Conservation (phyloP, 176 grass and related monocot genomes). For the Juncus effusus region DNA sequence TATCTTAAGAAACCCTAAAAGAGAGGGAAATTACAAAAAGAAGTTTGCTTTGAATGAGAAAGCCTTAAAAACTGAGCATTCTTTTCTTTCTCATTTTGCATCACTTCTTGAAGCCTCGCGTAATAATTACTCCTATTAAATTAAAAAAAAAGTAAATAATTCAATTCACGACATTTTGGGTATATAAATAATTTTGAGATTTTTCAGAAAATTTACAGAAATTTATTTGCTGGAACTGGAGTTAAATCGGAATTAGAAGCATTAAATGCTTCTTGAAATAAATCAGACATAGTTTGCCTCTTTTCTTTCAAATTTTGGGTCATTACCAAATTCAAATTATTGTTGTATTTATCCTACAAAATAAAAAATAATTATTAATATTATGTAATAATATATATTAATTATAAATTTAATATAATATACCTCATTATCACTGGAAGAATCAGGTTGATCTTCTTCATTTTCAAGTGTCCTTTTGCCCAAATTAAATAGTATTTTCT, state of each 20-base stretch:
- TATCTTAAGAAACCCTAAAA: neutral
- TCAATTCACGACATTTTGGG: constrained; percentile 7
- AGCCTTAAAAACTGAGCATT: constrained; percentile 57
- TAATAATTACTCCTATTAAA: constrained; percentile 56
- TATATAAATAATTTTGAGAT: constrained; percentile 22
- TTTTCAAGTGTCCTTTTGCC: constrained; percentile 51
- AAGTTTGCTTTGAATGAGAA: constrained; percentile 33
- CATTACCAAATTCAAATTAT: constrained; percentile 38
- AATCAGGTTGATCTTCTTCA: constrained; percentile 61
- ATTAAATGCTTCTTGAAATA: constrained; percentile 79
- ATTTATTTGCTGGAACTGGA: constrained; percentile 32
- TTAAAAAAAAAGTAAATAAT: constrained; percentile 19
- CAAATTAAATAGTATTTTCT: constrained; percentile 41
- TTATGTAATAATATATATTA: neutral
- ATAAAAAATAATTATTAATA: constrained; percentile 19
- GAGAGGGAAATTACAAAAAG: constrained; percentile 18
- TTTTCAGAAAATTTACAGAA: constrained; percentile 16
- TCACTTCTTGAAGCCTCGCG: constrained; percentile 65
- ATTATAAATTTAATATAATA: neutral
- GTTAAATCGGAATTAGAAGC: constrained; percentile 27
- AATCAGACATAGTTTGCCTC: constrained; percentile 64
- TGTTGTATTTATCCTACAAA: constrained; percentile 51
- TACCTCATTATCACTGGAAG: constrained; percentile 81
- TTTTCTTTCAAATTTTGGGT: constrained; percentile 38
- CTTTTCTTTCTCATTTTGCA: constrained; percentile 78